phyloP scores from a whole-genome alignment of 768 basidiomycete species.

The Mycena pura region DNA sequence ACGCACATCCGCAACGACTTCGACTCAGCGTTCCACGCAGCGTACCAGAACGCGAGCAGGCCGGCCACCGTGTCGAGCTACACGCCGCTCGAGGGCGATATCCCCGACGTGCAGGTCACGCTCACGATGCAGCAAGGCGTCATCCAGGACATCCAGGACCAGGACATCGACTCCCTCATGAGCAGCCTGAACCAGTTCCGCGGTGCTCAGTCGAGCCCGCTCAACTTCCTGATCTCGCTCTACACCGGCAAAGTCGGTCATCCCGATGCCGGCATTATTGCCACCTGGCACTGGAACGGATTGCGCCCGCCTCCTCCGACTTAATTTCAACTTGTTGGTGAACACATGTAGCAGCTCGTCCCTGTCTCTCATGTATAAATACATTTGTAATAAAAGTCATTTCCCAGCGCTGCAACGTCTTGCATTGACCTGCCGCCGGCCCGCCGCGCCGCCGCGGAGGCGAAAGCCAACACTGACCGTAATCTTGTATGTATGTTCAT shows the following conservation, averaged over 20 bases:
- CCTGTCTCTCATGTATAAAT: no score
- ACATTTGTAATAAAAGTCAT: no score
- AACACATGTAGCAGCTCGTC: no score
- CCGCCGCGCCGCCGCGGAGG: no score
- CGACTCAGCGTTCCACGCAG: not conserved
- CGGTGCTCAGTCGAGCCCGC: not conserved
- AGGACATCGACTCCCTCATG: not conserved
- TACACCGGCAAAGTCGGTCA: not conserved
- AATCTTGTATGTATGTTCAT: no score
- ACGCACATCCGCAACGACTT: not conserved
- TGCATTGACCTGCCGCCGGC: no score
- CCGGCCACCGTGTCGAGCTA: not conserved
- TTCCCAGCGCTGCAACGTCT: no score
- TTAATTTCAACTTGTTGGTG: no score
- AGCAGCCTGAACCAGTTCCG: not conserved
- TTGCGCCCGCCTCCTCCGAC: no score
- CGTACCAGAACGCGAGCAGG: not conserved
- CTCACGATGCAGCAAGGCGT: not conserved
- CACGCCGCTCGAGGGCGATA: not conserved
- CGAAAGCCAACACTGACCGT: no score
- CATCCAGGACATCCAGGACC: not conserved
- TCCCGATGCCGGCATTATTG: not conserved
- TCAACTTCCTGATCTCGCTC: not conserved
- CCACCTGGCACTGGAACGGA: not conserved
- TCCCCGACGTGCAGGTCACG: not conserved